Evolutionary conservation across 208 protist species (phyloP), one percentile per base, ranked within the genome.

Genomic region (Porcisia deanei): DNA sequence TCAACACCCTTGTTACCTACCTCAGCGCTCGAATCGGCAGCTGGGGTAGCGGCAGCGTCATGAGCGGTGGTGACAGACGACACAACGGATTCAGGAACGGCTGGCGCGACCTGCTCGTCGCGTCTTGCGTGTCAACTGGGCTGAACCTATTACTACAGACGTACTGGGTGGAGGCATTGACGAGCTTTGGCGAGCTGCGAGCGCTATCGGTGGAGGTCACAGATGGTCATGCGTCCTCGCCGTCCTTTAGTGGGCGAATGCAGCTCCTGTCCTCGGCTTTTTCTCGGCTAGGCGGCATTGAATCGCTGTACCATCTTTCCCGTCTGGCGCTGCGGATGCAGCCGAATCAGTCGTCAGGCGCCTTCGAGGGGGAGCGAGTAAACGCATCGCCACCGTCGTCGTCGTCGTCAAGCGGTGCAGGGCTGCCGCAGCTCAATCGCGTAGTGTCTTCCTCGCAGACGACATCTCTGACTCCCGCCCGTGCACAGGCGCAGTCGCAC

Each of bases 1-100:
- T 76, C 55, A 72, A 81, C 77, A 81, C 77, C 57, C 12, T 74
- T 22, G 72, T 81, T 45, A 81, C 77, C 16, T 81, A 81, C 54
- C 57, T 81, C n/a, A 73, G 66, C 43, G 76, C 77, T n/a, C 77
- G 71, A 52, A 39, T 81, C 5, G 65, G 71, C 47, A 73, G 63
- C 49, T 73, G 71, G 66, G 53, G 77, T 39, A 61, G 18, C 49
- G 59, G 71, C 54, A 67, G 64, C 41, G 57, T 64, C 39, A 41
- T 58, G 18, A 20, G 16, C 8, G 43, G 54, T 30, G n/a, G 45
- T 49, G 41, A 58, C 41, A 41, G 45, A 61, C 71, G 39, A 3
- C 58, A 65, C 34, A n/a, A 52, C 34, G 53, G 68, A 20, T 18
- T 54, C 30, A 65, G 71, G 64, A 72, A 37, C 58, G 71, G 77